Evolutionary conservation across 306 rosid genomes (phyloP), one percentile per base, ranked within the genome.

Genomic region (Medicago arabica): DNA sequence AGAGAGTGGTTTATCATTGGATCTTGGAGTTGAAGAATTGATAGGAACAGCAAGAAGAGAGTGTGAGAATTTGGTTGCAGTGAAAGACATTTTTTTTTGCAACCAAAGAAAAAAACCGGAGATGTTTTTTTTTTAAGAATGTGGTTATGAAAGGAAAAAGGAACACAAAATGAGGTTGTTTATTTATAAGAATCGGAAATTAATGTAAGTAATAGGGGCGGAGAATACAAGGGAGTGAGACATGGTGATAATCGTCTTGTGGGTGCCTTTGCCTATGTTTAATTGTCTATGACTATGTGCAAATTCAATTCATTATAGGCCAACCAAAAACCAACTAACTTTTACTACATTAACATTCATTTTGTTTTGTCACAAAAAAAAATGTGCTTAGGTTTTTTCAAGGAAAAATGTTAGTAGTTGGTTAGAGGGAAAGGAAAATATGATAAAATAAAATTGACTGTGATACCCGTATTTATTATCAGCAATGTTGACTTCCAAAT

Each of bases 1-100:
- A 13, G 88, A 73, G 31, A 83, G 62, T 73, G 88, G 88, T 72
- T 80, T 85, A 62, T 90, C 92, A 83, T 80, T 87, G 92, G 98
- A 89, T 95, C 97, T 92, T 87, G 85, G 53, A 63, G 85, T 14
- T 74, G 81, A 13, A 73, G 86, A 62, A 82, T 55, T 76, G 66
- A 92, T 81, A 65, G 87, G 86, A 61, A 85, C 85, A 14, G 73
- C 9, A 34, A 61, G 81, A 77, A 74, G 81, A 74, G 92, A 89
- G 8, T 85, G 93, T 11, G 81, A 63, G 41, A 84, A 60, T 76
- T 87, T 89, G 40, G 92, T 59, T 47, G 90, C 89, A 63, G 96
- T 80, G 85, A 88, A 83, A 59, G 98, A 89, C 99, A 96, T 94
- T 63, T 10, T 41, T 23, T 62, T 34, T 41, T 54, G 54, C 23